phyloP scores from a whole-genome alignment of 2,329 filamentous ascomycete genomes.

The Curvularia sp. region DNA sequence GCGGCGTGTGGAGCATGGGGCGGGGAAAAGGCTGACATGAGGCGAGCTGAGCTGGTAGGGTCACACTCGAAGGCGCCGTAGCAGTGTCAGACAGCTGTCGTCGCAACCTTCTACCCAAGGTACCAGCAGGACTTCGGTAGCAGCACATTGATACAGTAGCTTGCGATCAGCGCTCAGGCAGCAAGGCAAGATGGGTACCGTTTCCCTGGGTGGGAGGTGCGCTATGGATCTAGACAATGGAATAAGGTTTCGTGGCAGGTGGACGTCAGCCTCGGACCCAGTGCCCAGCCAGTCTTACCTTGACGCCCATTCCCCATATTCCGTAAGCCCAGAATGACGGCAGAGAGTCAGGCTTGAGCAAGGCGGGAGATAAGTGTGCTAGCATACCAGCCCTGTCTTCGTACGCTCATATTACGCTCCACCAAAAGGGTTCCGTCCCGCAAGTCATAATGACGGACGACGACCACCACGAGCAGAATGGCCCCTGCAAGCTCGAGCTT shows the following conservation, averaged over 20 bases:
- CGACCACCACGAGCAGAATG: conserved; percentile 9
- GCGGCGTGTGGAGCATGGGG: conserved; percentile 14
- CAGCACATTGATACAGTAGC: neutral
- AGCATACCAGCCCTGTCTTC: conserved; percentile 31
- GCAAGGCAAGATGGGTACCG: conserved; percentile 12
- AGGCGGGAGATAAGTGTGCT: conserved; percentile 26
- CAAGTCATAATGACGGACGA: conserved; percentile 19
- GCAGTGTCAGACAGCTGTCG: conserved; percentile 3
- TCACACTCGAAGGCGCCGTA: conserved; percentile 15
- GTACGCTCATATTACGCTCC: conserved; percentile 23
- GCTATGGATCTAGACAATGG: conserved; percentile 7
- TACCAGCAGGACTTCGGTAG: neutral
- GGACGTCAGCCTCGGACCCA: conserved; percentile 41
- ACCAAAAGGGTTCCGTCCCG: conserved; percentile 6
- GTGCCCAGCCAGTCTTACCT: conserved; percentile 37
- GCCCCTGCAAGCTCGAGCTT: conserved; percentile 20
- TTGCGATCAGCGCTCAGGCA: conserved; percentile 8
- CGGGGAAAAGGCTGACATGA: conserved; percentile 28
- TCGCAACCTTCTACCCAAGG: conserved; percentile 3
- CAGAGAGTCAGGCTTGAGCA: conserved; percentile 28
- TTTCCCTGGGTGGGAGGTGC: conserved; percentile 8
- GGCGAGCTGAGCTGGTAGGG: conserved; percentile 19
- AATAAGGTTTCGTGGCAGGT: conserved; percentile 32
- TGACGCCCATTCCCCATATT: conserved; percentile 36
- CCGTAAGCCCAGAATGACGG: conserved; percentile 28